Evolutionary conservation across 495 filamentous ascomycete species (phyloP), one percentile per base, ranked within the genome.

Genomic region (Penicillium cinerascens): DNA sequence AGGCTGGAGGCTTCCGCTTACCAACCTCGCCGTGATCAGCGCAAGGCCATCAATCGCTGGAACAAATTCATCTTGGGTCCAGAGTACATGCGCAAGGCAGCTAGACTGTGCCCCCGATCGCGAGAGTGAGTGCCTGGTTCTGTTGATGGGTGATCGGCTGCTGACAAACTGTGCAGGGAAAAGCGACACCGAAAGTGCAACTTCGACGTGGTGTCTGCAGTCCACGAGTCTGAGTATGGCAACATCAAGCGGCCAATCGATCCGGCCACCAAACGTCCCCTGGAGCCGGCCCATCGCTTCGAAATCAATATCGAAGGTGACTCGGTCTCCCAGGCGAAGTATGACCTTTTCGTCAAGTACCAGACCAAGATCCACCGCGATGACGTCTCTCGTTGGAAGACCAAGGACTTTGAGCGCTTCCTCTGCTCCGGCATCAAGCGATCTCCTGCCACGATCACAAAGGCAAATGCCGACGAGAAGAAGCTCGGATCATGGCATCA

Each of bases 401-500:
- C 69, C 41, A 63, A 70, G 16, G 84, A 89, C 23, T 98, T 98
- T 68, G 79, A 76, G 57, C 80, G 82, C 25, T 98, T 98, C 58
- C 80, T 98, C 41, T 98, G 93, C 72, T 91, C 92, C 1, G 90
- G 93, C 0, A 65, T 98, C 25, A 74, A 70, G 27, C 78, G 80
- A 25, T 77, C 65, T 16, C 79, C 72, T 2, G 46, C 68, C 26
- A 35, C 46, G 1, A 6, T 51, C 29, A 54, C 51, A 9, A 70
- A 66, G 7, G 55, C 65, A 5, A 57, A 75, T 21, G 70, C 78
- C 33, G 79, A 78, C 16, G 76, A 80, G 47, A 82, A 84, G 46
- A 78, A 77, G 58, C 71, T 95, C 2, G 93, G 93, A 7, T 92
- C 88, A n/a, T 97, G 84, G 70, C 93, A 98, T 64, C 92, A 96